Base-by-base conservation (phyloP, 83 land plant genomes). In the Diphasiastrum complanatum region DNA sequence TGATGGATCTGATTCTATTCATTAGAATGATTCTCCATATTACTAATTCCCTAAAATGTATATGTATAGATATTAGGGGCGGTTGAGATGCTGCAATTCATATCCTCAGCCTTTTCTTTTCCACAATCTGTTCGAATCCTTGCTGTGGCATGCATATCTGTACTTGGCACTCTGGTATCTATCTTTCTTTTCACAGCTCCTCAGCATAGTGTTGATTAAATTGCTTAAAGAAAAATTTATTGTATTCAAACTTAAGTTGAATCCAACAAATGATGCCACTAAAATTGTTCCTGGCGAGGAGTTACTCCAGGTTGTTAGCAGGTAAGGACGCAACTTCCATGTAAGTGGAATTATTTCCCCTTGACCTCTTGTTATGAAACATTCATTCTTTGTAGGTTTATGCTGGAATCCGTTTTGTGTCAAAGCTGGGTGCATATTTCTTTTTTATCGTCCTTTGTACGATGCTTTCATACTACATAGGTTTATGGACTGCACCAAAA, bases 61-160 rank as follows among this genome's bases (percentile, higher is more conserved):
- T n/a, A n/a, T n/a, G n/a, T n/a, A n/a, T 19, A 55, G 59, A 16
- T 35, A 1, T 35, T 55, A 11, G 59, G 59, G 11, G 59, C 59
- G 18, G 59, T 55, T 16, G 59, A 55, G 34, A 55, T 55, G 59
- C 11, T 55, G 59, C 35, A 55, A 33, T 55, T 55, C 31, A 55
- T 35, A 11, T 55, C 31, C 19, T 30, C 59, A 27, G 59, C 0
- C 26, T 11, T 55, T 0, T 35, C 11, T 11, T 55, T 55, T 30
- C 43, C 59, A 27, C 31, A 31, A 5, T 24, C 59, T 10, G 31
- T 27, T 30, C 59, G 59, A 16, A 55, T 55, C 30, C 26, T 55
- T 55, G 59, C 35, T 55, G 16, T 32, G 22, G 31, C n/a, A 11
- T 1, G 26, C 26, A 31, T 55, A 31, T 30, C 31, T 32, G 34